These are phyloP conservation scores for Citropsis articulata DNA, from an alignment of 345 rosid genomes.

Conservation along the genomic window DNA sequence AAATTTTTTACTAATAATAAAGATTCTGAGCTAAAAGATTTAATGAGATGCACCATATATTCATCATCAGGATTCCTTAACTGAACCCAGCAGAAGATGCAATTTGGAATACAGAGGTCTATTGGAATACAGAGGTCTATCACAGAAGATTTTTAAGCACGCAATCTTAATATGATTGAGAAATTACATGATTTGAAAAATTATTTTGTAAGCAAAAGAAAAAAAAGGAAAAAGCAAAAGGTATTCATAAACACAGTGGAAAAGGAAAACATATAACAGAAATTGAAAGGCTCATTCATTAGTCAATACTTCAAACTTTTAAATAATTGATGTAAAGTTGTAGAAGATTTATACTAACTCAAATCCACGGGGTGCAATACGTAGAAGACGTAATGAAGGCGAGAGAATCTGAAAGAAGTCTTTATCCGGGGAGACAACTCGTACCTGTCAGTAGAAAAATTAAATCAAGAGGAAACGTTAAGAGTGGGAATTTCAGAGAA, in stretches of 20 bases:
- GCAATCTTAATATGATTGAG: neutral
- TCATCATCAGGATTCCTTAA: neutral
- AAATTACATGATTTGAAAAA: neutral
- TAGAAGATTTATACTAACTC: slow-evolving; percentile 53
- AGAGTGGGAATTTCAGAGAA: neutral
- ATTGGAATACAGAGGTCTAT: neutral
- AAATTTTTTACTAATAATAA: neutral
- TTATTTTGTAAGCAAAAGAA: neutral
- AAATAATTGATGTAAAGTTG: neutral
- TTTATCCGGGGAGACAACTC: slow-evolving; percentile 98
- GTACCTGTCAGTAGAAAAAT: slow-evolving; percentile 49
- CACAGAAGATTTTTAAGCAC: neutral
- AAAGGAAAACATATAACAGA: neutral
- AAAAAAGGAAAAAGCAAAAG: neutral
- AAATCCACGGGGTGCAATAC: slow-evolving; percentile 85
- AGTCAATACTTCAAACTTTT: neutral
- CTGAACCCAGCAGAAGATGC: neutral
- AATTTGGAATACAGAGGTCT: neutral
- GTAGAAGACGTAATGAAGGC: slow-evolving; percentile 90
- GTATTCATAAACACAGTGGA: neutral
- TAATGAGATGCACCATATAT: neutral
- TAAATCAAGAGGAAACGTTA: slow-evolving; percentile 13
- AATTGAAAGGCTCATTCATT: neutral
- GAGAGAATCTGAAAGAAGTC: slow-evolving; percentile 97
- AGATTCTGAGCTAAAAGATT: neutral